These are phyloP conservation scores for Sarocladium strictum DNA, from an alignment of 2,329 filamentous ascomycete genomes.

Conservation along the genomic window DNA sequence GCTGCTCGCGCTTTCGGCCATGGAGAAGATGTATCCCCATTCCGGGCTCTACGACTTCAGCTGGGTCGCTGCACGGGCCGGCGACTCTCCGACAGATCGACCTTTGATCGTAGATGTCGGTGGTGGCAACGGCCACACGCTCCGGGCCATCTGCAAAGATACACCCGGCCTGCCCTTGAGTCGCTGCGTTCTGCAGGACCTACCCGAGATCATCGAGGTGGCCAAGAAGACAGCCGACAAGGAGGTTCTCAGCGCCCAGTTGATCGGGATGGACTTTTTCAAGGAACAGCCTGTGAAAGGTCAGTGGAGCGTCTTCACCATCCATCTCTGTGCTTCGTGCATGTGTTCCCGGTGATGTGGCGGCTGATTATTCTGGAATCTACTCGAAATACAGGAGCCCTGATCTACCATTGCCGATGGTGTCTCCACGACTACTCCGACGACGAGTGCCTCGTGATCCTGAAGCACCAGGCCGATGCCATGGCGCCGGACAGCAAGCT, in stretches of 20 bases:
- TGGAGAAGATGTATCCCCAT: slow-evolving; percentile 18
- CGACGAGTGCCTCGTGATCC: slow-evolving; percentile 23
- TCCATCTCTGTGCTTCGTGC: no score
- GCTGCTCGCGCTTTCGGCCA: slow-evolving; percentile 22
- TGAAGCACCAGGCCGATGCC: slow-evolving; percentile 21
- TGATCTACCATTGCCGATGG: slow-evolving; percentile 29
- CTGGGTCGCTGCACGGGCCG: slow-evolving; percentile 18
- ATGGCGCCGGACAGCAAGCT: slow-evolving; percentile 27
- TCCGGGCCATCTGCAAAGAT: slow-evolving; percentile 20
- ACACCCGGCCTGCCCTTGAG: slow-evolving; percentile 18
- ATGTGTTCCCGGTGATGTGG: neutral
- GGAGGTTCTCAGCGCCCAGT: slow-evolving; percentile 14
- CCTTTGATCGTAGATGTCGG: slow-evolving; percentile 27
- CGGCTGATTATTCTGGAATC: slow-evolving; percentile 2
- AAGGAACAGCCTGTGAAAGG: slow-evolving; percentile 25
- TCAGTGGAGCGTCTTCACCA: slow-evolving; percentile 13
- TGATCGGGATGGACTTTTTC: slow-evolving; percentile 25
- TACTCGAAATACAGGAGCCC: slow-evolving; percentile 21
- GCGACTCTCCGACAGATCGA: slow-evolving; percentile 10
- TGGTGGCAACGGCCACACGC: slow-evolving; percentile 24
- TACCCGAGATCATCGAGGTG: slow-evolving; percentile 22
- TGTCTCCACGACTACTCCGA: slow-evolving; percentile 33
- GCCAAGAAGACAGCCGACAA: slow-evolving; percentile 15
- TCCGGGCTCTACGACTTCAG: slow-evolving; percentile 24
- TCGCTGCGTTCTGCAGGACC: slow-evolving; percentile 26